These are phyloP conservation scores for Scutellaria baicalensis DNA, from an alignment of 257 asterid genomes.

Conservation along the genomic window DNA sequence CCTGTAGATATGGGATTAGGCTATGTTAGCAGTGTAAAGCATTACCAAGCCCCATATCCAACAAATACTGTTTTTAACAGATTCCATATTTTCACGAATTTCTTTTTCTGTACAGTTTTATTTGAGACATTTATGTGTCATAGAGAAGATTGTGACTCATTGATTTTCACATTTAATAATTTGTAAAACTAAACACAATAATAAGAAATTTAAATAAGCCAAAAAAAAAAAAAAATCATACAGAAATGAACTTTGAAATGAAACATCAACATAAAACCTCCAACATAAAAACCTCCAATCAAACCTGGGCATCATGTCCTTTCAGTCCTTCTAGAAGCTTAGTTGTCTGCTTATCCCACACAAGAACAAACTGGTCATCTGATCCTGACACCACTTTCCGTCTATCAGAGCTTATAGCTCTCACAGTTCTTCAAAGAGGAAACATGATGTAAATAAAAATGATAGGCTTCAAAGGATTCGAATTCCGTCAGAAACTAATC, in stretches of 20 bases:
- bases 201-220: no score
- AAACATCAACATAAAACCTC: no score
- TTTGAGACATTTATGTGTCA: no score
- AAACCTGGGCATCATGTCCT: conserved; percentile 86
- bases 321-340: conserved; percentile 92
- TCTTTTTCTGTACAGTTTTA: no score
- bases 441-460: background rate
- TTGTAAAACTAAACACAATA: no score
- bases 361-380: conserved; percentile 92
- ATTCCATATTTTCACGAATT: no score
- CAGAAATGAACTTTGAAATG: no score
- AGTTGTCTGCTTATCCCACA: conserved; percentile 95
- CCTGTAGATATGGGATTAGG: background rate
- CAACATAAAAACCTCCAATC: conserved; percentile 1
- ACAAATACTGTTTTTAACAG: no score
- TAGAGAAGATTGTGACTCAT: no score
- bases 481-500: background rate
- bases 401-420: conserved; percentile 93
- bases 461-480: conserved; percentile 8
- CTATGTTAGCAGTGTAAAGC: background rate
- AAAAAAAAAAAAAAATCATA: no score
- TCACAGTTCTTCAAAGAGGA: conserved; percentile 57
- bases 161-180: no score
- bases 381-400: conserved; percentile 96
- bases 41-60: background rate